Base-by-base conservation (phyloP, 2,329 filamentous ascomycete genomes). In the Fusarium sp. region DNA sequence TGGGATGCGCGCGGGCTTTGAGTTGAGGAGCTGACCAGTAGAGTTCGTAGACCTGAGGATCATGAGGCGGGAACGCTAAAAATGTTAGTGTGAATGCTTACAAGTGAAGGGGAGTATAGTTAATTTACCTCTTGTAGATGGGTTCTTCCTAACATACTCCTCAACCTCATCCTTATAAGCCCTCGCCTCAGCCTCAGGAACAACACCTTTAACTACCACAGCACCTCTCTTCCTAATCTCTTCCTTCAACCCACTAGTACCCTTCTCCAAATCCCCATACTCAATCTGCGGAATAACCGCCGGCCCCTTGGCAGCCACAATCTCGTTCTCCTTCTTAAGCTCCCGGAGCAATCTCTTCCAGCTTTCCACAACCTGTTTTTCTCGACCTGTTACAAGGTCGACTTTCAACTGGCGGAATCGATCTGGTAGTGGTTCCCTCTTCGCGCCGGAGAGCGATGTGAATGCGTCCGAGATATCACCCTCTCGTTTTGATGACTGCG, bases 1-100 rank as follows among this genome's bases (percentile, higher is more conserved):
- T 88, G 1, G 89, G 86, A 74, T 94, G 89, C 0, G 85, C 80
- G n/a, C 92, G 85, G 5, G 91, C 91, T 67, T 86, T 84, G 43
- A 92, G 81, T 76, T 94, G 92, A 2, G 90, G 82, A 2, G 84
- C 83, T 0, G 90, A 91, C 91, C 91, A 94, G 79, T 94, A 94
- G 2, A 94, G 81, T 76, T 94, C 92, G 73, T 88, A 93, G 7
- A 94, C 91, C 44, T 92, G 89, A 0, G 91, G 91, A 42, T 89
- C 84, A 45, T 90, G 81, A 0, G 84, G 78, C 0, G 91, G 92
- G 66, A 92, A 94, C 4, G 88, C 91, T 86, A 39, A 4, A 0
- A 2, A 2, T 10, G 17, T 65, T 2, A 28, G 39, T 62, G 26
- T 40, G 31, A 3, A 11, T 11, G 21, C 40, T 31, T 45, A 19